Percentiles rank a stretch among this genome's conserved stretches.
These are phyloP conservation scores for Quercus suber DNA, from an alignment of 306 rosid genomes.

Conservation along the genomic window DNA sequence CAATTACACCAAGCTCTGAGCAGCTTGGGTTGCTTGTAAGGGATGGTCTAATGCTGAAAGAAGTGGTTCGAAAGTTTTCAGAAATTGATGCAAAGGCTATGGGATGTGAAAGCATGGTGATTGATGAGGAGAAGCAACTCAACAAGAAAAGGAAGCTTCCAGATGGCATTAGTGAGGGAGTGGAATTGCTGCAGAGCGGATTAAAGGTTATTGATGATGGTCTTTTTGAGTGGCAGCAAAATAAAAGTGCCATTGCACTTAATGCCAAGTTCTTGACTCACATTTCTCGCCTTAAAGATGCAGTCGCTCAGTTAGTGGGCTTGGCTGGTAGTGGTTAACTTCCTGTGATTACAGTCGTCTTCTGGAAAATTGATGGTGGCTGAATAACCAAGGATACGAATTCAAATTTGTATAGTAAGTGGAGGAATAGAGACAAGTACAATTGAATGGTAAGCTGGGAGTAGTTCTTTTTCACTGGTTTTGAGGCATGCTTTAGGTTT, in stretches of 20 bases:
- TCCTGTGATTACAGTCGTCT: not conserved
- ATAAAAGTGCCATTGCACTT: constrained; percentile 46
- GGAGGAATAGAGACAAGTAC: not conserved
- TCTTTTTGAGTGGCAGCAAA: constrained; percentile 64
- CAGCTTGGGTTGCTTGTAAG: constrained; percentile 59
- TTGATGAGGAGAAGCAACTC: constrained; percentile 35
- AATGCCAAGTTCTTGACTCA: constrained; percentile 46
- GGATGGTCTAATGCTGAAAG: constrained; percentile 68
- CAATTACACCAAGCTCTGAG: constrained; percentile 48
- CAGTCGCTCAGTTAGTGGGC: constrained; percentile 54
- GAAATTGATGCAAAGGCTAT: constrained; percentile 27
- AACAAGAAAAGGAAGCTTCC: constrained; percentile 77
- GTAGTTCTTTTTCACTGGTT: not conserved
- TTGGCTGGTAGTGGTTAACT: constrained; percentile 43
- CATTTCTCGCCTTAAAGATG: constrained; percentile 70
- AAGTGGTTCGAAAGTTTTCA: constrained; percentile 45
- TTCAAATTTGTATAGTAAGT: too few relatives aligned
- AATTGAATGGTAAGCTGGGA: not conserved
- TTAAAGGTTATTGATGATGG: constrained; percentile 67
- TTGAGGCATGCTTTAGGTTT: not conserved
- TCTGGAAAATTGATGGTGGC: not conserved
- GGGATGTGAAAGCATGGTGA: constrained; percentile 44
- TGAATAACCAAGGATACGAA: not conserved
- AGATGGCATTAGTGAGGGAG: constrained; percentile 63
- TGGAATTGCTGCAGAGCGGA: constrained; percentile 70